A percentile compares a stretch with the other conserved stretches of the same genome.
These are phyloP conservation scores for Stemphylium vesicarium DNA, from an alignment of 2,329 filamentous ascomycete genomes.

Conservation along the genomic window DNA sequence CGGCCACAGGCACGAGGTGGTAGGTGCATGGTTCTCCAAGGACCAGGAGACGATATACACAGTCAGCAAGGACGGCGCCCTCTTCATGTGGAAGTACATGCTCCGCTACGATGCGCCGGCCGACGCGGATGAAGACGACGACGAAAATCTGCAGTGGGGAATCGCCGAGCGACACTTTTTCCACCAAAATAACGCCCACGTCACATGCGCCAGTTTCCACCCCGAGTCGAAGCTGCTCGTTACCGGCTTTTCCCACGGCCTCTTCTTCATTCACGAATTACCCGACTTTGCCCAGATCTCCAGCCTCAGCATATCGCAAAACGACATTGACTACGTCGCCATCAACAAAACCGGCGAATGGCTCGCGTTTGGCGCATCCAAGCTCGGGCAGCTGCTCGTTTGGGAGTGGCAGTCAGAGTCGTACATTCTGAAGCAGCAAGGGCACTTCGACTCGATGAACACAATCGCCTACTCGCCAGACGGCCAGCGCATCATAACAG, in stretches of 20 bases:
- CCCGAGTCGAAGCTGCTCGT: constrained; percentile 88
- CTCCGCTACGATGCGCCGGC: constrained; percentile 62
- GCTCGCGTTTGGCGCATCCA: constrained; percentile 95
- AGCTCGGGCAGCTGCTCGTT: constrained; percentile 92
- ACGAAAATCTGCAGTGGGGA: constrained; percentile 81
- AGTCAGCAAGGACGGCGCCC: constrained; percentile 93
- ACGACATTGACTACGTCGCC: constrained; percentile 92
- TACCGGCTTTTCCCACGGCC: constrained; percentile 90
- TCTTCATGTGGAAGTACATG: constrained; percentile 91
- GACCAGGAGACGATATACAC: constrained; percentile 97
- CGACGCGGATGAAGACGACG: constrained; percentile 63
- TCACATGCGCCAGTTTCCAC: constrained; percentile 92
- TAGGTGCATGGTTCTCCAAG: constrained; percentile 96
- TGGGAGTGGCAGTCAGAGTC: constrained; percentile 99
- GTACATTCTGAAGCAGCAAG: constrained; percentile 97
- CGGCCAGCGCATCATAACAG: constrained; percentile 89
- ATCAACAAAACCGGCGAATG: constrained; percentile 96
- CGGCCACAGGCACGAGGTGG: constrained; percentile 87
- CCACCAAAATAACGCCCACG: constrained; percentile 84
- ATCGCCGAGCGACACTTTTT: constrained; percentile 94
- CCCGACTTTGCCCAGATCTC: constrained; percentile 96
- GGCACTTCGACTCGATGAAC: constrained; percentile 96
- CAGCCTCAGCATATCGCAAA: constrained; percentile 91
- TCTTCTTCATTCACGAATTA: constrained; percentile 94
- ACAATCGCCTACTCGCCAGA: constrained; percentile 91